These are phyloP conservation scores for Kurtzmaniella quercitrusa DNA, from an alignment of 1,139 yeast species.

Conservation along the genomic window DNA sequence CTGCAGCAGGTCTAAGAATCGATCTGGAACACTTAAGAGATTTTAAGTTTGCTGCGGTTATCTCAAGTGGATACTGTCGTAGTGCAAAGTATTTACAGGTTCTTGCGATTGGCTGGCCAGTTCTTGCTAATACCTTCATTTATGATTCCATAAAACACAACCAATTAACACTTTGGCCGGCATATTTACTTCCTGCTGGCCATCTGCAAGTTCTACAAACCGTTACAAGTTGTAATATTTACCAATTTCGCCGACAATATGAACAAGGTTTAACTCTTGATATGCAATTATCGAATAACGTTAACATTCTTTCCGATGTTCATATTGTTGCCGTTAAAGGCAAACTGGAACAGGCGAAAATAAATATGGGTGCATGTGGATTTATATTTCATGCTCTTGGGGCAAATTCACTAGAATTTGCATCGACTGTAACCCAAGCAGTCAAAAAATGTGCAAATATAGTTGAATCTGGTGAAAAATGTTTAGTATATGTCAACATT, in stretches of 20 bases:
- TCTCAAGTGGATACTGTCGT: conserved; percentile 55
- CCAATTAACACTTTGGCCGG: conserved; percentile 37
- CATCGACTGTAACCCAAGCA: conserved; percentile 2
- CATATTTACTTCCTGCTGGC: conserved; percentile 73
- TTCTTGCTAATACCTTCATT: conserved; percentile 59
- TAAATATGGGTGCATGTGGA: conserved; percentile 32
- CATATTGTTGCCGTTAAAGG: conserved; percentile 27
- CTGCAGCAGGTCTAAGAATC: conserved; percentile 6
- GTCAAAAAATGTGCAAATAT: neutral
- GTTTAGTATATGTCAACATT: neutral
- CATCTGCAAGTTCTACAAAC: conserved; percentile 37
- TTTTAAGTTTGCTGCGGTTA: conserved; percentile 57
- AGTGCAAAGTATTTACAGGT: conserved; percentile 81
- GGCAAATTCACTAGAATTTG: conserved; percentile 21
- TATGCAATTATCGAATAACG: conserved; percentile 38
- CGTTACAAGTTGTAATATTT: conserved; percentile 40
- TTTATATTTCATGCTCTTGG: conserved; percentile 50
- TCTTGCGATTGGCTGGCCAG: conserved; percentile 88
- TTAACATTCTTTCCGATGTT: conserved; percentile 24
- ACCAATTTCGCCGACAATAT: conserved; percentile 27
- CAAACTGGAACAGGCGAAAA: conserved; percentile 18
- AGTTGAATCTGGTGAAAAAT: neutral
- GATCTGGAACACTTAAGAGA: conserved; percentile 14
- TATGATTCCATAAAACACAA: conserved; percentile 42
- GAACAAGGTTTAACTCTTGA: conserved; percentile 22